Conservation (phyloP, 75 land plant genomes). For the Picea sitchensis region DNA sequence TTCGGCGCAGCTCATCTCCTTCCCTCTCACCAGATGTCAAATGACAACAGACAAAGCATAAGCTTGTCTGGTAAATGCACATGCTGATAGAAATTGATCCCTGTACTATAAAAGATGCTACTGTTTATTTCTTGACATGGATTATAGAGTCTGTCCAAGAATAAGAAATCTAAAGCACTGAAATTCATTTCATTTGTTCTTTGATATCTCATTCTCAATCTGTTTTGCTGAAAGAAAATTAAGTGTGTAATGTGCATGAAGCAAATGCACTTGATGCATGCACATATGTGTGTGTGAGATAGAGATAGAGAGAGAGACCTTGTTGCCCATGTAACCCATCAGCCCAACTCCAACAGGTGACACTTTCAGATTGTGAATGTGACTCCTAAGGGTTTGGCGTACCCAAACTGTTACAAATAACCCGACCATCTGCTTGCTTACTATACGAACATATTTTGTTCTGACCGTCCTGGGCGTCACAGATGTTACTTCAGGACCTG, state of each 20-base stretch:
- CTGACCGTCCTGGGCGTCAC: conserved; percentile 1
- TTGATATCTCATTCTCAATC: not conserved
- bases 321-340: conserved; percentile 96
- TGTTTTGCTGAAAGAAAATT: not conserved
- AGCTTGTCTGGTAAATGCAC: conserved; percentile 67
- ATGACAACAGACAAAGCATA: conserved; percentile 94
- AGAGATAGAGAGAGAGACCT: conserved; percentile 43
- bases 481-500: not conserved
- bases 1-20: conserved; percentile 75
- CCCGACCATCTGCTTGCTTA: conserved; percentile 96
- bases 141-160: not conserved
- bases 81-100: conserved; percentile 93
- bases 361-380: conserved; percentile 72
- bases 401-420: conserved; percentile 87
- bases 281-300: not conserved
- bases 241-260: not conserved
- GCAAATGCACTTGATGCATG: not conserved
- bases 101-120: conserved; percentile 37
- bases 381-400: conserved; percentile 49
- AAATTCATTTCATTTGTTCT: not conserved
- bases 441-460: conserved; percentile 52
- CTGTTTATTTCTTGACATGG: not conserved
- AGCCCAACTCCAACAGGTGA: conserved; percentile 87
- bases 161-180: not conserved
- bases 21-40: conserved; percentile 80